Conservation (phyloP, 352 stramenopile genomes). For the Phytophthora tubulina region DNA sequence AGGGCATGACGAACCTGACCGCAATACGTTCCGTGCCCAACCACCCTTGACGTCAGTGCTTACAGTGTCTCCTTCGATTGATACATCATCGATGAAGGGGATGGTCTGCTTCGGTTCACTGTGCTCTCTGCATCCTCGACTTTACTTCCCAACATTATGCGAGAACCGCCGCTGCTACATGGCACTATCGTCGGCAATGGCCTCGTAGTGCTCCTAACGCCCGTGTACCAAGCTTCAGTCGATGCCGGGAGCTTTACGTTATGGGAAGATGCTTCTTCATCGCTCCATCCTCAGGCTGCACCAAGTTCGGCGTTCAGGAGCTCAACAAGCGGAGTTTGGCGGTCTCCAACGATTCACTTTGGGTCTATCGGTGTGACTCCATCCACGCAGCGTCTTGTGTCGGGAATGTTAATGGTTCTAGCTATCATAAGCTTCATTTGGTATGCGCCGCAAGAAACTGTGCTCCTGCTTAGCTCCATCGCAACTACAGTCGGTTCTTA, state of each 20-base stretch:
- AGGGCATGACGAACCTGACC: not conserved
- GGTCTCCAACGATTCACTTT: slow-evolving; percentile 3
- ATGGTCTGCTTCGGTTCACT: not conserved
- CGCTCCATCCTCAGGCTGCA: not conserved
- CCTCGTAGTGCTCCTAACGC: slow-evolving; percentile 10
- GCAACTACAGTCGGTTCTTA: slow-evolving; percentile 10
- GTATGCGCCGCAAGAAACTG: slow-evolving; percentile 10
- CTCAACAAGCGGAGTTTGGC: not conserved
- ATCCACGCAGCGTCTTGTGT: slow-evolving; percentile 5
- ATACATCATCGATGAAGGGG: slow-evolving; percentile 6
- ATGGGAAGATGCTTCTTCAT: slow-evolving; percentile 1
- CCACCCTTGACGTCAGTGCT: not conserved
- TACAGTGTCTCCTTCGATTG: not conserved
- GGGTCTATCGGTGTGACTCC: slow-evolving; percentile 1
- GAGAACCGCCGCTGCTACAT: not conserved
- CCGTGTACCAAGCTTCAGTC: slow-evolving; percentile 3
- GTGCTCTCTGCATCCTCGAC: not conserved
- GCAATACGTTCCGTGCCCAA: slow-evolving; percentile 4
- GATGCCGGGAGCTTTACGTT: not conserved
- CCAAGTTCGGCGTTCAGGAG: not conserved
- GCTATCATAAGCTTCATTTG: slow-evolving; percentile 13
- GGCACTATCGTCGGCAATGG: not conserved
- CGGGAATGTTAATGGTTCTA: slow-evolving; percentile 8
- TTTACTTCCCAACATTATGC: slow-evolving; percentile 18
- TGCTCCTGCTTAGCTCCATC: not conserved